Conservation (phyloP, 2,329 filamentous ascomycete species). For the Fusarium chlamydosporum region DNA sequence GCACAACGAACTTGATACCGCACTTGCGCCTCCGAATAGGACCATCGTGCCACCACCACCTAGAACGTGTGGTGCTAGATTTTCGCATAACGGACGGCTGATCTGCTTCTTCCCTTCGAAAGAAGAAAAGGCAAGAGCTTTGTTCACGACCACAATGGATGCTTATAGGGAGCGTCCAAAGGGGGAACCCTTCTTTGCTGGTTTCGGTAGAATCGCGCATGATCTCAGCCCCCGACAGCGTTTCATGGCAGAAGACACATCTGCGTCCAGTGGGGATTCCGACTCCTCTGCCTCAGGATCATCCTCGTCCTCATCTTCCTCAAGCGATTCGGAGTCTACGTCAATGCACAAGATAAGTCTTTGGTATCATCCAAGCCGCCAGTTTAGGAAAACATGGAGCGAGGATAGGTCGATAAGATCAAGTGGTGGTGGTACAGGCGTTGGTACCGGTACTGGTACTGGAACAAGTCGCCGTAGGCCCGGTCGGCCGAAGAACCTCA, state of each 20-base stretch:
- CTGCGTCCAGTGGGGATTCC: conserved; percentile 65
- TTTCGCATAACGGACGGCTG: conserved; percentile 73
- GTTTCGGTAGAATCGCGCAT: conserved; percentile 68
- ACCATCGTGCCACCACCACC: conserved; percentile 69
- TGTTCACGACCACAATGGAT: conserved; percentile 64
- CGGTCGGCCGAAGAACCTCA: conserved; percentile 73
- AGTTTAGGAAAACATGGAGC: conserved; percentile 69
- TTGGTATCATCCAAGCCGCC: conserved; percentile 68
- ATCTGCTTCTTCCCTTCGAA: conserved; percentile 79
- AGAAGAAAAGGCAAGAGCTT: conserved; percentile 69
- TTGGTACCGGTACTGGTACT: conserved; percentile 65
- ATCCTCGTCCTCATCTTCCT: conserved; percentile 68
- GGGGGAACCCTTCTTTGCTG: conserved; percentile 69
- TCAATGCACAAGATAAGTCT: conserved; percentile 71
- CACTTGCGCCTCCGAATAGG: conserved; percentile 66
- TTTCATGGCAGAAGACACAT: conserved; percentile 64
- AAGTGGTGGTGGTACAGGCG: conserved; percentile 71
- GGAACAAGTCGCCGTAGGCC: conserved; percentile 65
- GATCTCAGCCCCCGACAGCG: conserved; percentile 65
- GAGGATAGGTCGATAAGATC: conserved; percentile 70
- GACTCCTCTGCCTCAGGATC: conserved; percentile 65
- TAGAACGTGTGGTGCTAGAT: conserved; percentile 71
- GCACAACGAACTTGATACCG: conserved; percentile 67
- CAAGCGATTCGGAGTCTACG: conserved; percentile 73
- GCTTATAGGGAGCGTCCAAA: conserved; percentile 64